Conservation (phyloP, 805 yeast species). For the Candida tammaniensis region DNA sequence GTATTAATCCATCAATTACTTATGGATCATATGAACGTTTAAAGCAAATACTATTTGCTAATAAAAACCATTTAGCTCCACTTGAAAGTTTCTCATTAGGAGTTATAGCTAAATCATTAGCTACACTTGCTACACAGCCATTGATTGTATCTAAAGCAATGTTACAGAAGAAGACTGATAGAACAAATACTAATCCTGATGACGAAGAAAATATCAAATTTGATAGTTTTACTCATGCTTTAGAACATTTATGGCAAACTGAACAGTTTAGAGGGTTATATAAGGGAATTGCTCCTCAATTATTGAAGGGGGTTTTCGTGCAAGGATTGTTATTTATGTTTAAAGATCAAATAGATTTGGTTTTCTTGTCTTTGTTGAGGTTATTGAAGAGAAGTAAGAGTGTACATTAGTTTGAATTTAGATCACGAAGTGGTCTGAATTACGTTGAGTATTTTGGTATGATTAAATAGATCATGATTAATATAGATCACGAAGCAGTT, state of each 20-base stretch:
- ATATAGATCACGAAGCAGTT: too few relatives aligned
- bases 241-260: conserved; percentile 54
- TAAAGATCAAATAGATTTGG: conserved; percentile 60
- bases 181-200: conserved; percentile 10
- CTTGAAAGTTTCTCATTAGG: conserved; percentile 69
- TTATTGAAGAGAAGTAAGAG: conserved; percentile 12
- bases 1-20: conserved; percentile 82
- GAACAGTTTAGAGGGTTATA: conserved; percentile 68
- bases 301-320: conserved; percentile 76
- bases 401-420: too few relatives aligned
- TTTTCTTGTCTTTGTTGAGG: conserved; percentile 33
- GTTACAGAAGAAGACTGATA: conserved; percentile 52
- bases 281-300: conserved; percentile 80
- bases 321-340: conserved; percentile 83
- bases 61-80: conserved; percentile 49
- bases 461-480: too few relatives aligned
- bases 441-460: too few relatives aligned
- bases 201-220: conserved; percentile 36
- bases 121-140: conserved; percentile 81
- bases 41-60: conserved; percentile 47
- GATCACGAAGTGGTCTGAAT: too few relatives aligned
- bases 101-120: conserved; percentile 75
- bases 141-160: conserved; percentile 80
- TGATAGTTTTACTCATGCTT: conserved; percentile 60
- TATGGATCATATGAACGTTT: conserved; percentile 77